A percentile compares a stretch with the other conserved stretches of the same genome.
phyloP scores from a whole-genome alignment of 2,329 filamentous ascomycete genomes.

The Orbilia ellipsospora region DNA sequence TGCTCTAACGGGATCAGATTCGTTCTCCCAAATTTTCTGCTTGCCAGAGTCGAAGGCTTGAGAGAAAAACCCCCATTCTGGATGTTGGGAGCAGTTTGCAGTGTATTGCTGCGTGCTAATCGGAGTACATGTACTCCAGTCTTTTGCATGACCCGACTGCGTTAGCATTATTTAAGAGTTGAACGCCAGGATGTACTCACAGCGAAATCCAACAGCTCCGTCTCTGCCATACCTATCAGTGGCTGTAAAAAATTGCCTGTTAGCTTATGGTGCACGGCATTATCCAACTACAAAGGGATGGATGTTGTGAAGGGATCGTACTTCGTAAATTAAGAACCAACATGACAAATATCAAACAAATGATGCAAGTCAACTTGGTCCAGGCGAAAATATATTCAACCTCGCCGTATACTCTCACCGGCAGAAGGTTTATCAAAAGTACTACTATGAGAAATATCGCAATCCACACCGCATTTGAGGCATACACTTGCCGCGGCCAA shows the following conservation, averaged over 20 bases:
- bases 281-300: background rate
- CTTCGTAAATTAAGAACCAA: constrained; percentile 61
- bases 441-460: constrained; percentile 61
- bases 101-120: constrained; percentile 39
- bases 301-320: constrained; percentile 22
- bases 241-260: constrained; percentile 3
- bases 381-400: constrained; percentile 62
- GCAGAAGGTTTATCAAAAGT: constrained; percentile 62
- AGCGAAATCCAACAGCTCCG: constrained; percentile 39
- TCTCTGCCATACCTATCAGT: constrained; percentile 47
- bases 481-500: constrained; percentile 42
- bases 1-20: constrained; percentile 54
- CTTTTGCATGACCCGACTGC: constrained; percentile 21
- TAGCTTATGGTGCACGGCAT: background rate
- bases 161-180: constrained; percentile 27
- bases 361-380: constrained; percentile 63
- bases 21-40: constrained; percentile 47
- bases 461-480: constrained; percentile 62
- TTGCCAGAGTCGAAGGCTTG: constrained; percentile 49
- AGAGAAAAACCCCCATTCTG: constrained; percentile 54
- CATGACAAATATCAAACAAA: constrained; percentile 64
- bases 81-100: constrained; percentile 38
- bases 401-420: constrained; percentile 61
- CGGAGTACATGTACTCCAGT: constrained; percentile 47
- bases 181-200: constrained; percentile 11